Evolutionary conservation across 257 asterid genomes (phyloP).

Genomic region (Jacaranda mimosifolia): DNA sequence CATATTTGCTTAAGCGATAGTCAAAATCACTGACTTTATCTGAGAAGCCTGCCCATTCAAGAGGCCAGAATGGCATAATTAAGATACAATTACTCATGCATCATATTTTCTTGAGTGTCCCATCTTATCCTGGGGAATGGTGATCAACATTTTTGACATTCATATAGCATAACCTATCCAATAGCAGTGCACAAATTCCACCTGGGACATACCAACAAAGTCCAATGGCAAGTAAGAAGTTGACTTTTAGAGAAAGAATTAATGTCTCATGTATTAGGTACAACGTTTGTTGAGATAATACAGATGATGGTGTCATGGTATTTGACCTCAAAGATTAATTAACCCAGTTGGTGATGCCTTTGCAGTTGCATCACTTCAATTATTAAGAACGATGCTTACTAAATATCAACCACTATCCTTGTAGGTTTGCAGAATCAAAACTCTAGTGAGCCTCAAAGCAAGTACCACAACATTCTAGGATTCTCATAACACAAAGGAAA

Average conservation of each 20-base stretch:
- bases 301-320: constrained; percentile 49
- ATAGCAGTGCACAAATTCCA: background rate
- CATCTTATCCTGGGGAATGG: too few relatives aligned
- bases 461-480: background rate
- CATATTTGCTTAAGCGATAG: too few relatives aligned
- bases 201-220: background rate
- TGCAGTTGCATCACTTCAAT: constrained; percentile 23
- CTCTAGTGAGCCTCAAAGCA: too few relatives aligned
- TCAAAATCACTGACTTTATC: too few relatives aligned
- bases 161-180: too few relatives aligned
- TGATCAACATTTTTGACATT: too few relatives aligned
- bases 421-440: background rate
- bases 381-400: background rate
- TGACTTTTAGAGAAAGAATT: constrained; percentile 32
- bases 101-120: too few relatives aligned
- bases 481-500: background rate
- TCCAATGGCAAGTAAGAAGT: constrained; percentile 20
- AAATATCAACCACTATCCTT: background rate
- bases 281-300: constrained; percentile 9
- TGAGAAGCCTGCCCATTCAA: too few relatives aligned
- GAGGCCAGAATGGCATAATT: too few relatives aligned
- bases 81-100: too few relatives aligned
- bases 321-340: constrained; percentile 41
- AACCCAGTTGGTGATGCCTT: constrained; percentile 19
- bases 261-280: constrained; percentile 50